A percentile compares a stretch with the other conserved stretches of the same genome.
phyloP scores from a whole-genome alignment of 1,284 basidiomycete species.

The Heliocybe sulcata region DNA sequence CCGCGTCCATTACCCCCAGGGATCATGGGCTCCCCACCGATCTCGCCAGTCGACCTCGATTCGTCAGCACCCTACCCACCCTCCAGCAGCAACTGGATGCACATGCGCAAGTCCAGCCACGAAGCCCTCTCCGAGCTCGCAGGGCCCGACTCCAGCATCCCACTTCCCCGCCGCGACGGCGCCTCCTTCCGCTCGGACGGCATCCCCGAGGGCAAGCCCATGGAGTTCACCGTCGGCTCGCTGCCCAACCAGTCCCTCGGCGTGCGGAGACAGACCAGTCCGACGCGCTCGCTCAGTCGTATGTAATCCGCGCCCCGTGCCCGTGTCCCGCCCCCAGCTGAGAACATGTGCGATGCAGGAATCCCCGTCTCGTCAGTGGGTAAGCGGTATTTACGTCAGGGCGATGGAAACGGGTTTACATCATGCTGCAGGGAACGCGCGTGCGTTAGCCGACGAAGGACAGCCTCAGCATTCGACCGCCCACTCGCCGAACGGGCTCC shows the following conservation, averaged over 20 bases:
- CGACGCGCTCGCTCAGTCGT: constrained; percentile 74
- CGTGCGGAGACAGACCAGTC: constrained; percentile 55
- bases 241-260: constrained; percentile 24
- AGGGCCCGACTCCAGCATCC: constrained; percentile 66
- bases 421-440: constrained; percentile 58
- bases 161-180: constrained; percentile 52
- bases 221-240: constrained; percentile 36
- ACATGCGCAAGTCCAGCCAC: constrained; percentile 46
- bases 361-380: constrained; percentile 79
- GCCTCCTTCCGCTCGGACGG: constrained; percentile 32
- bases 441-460: constrained; percentile 70
- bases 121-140: constrained; percentile 65
- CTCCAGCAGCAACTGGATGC: constrained; percentile 21
- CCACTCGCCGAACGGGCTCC: constrained; percentile 4
- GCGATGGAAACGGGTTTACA: background rate
- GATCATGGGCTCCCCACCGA: constrained; percentile 31
- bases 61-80: constrained; percentile 28
- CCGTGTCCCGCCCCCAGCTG: constrained; percentile 7
- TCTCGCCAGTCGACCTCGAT: constrained; percentile 19
- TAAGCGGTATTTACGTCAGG: constrained; percentile 24
- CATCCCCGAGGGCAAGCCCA: constrained; percentile 67
- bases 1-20: constrained; percentile 48
- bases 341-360: constrained; percentile 33
- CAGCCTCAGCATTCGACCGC: constrained; percentile 22
- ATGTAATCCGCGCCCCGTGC: constrained; percentile 26